A percentile compares a stretch with the other conserved stretches of the same genome.
phyloP scores from a whole-genome alignment of 2,329 filamentous ascomycete species.

The Monilinia vaccinii-corymbosi region DNA sequence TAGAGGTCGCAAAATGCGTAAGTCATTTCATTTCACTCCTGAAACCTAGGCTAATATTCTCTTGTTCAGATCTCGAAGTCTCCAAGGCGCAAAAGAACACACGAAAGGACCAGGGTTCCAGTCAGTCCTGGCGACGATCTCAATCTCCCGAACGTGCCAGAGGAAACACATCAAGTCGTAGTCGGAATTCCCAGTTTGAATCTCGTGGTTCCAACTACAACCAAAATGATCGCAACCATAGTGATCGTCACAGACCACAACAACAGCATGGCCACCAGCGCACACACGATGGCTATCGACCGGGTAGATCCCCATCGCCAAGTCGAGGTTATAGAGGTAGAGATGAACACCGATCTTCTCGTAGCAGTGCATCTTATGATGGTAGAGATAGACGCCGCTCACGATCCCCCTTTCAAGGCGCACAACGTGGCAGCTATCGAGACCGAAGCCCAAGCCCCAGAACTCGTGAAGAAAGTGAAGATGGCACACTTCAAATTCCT shows the following conservation, averaged over 20 bases:
- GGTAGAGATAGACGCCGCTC: slow-evolving; percentile 49
- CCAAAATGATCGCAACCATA: slow-evolving; percentile 40
- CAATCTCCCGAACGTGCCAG: slow-evolving; percentile 51
- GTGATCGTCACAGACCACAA: slow-evolving; percentile 32
- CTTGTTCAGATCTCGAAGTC: slow-evolving; percentile 65
- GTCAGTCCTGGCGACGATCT: slow-evolving; percentile 38
- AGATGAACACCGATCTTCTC: slow-evolving; percentile 18
- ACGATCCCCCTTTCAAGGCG: slow-evolving; percentile 49
- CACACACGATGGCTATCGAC: slow-evolving; percentile 52
- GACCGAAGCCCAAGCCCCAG: slow-evolving; percentile 63
- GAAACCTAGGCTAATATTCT: neutral
- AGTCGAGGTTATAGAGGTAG: slow-evolving; percentile 17
- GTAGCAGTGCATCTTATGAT: slow-evolving; percentile 21
- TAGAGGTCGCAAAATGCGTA: slow-evolving; percentile 87
- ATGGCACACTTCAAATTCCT: slow-evolving; percentile 61
- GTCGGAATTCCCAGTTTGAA: slow-evolving; percentile 32
- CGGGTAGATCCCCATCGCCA: slow-evolving; percentile 12
- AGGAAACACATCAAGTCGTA: slow-evolving; percentile 30
- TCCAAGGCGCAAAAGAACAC: slow-evolving; percentile 81
- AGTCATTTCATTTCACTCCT: slow-evolving; percentile 32
- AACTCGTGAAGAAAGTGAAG: slow-evolving; percentile 43
- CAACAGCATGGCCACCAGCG: slow-evolving; percentile 32
- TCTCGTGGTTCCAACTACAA: slow-evolving; percentile 26
- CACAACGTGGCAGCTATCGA: slow-evolving; percentile 46
- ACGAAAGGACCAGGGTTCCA: slow-evolving; percentile 38